Base-by-base conservation (phyloP, 441 rosid species). In the Breynia disticha region DNA sequence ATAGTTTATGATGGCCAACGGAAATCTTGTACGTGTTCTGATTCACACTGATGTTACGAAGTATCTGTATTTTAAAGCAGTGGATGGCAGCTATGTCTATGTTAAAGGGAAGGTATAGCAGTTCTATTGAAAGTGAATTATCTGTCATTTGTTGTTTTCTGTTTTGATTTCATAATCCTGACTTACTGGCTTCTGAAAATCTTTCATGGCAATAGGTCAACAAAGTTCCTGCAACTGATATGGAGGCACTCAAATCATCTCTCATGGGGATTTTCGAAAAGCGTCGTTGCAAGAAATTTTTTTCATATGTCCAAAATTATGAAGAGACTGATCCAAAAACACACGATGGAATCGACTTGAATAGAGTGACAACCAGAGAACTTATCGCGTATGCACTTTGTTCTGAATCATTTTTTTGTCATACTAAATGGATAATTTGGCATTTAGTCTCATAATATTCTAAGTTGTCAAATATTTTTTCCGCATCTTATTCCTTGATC, bases 1-100 rank as follows among this genome's bases (percentile, higher is more conserved):
- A 60, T 55, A 89, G 95, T 89, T 89, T 66, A 89, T 89, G 87
- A 89, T 86, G 95, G 97, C 93, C 61, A 89, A 89, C 68, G 97
- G 95, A 5, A 72, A 79, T 73, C 97, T 90, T 63, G 97, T 86
- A 11, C 94, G 97, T 3, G 90, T 86, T 35, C 95, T 90, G 66
- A 90, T 90, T 60, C 95, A 81, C 59, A 90, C 95, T 0, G 84
- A 86, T 74, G 95, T 90, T 48, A 84, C 97, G 21, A 90, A 84
- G 74, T 90, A 90, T 68, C 71, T 90, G 49, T 86, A 66, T 76
- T 90, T 90, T 66, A 86, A 90, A 72, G 91, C 97, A 22, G 97
- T 84, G 22, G 97, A 86, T 74, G 97, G 97, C 14, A 76, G 97
- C 69, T 84, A 44, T 55, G 97, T 90, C 63, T 87, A 48, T 63